Evolutionary conservation across 441 rosid species (phyloP).

Genomic region (Cnidoscolus chayamansa): DNA sequence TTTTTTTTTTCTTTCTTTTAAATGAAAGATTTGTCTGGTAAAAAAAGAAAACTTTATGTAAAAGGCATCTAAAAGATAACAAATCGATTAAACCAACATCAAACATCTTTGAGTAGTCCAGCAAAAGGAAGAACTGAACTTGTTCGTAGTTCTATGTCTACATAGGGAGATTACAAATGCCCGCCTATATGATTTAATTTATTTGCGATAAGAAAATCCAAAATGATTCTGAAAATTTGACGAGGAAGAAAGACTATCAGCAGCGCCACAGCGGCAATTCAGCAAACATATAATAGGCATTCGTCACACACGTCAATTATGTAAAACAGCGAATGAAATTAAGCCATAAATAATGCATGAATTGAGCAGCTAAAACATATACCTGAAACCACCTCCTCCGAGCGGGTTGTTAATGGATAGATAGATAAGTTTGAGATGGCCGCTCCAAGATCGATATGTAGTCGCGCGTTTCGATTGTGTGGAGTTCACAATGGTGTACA

Average conservation of each 20-base stretch:
- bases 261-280: constrained; percentile 4
- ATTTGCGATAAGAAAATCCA: background rate
- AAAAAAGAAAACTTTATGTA: too few relatives aligned
- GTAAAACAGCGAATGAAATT: background rate
- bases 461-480: background rate
- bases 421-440: background rate
- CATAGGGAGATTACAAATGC: too few relatives aligned
- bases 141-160: too few relatives aligned
- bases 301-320: background rate
- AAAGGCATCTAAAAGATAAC: background rate
- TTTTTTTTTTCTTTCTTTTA: too few relatives aligned
- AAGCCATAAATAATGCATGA: background rate
- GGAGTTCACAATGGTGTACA: too few relatives aligned
- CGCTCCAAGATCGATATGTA: background rate
- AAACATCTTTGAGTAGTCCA: too few relatives aligned
- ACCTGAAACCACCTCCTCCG: background rate
- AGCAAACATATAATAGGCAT: background rate
- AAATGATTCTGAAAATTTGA: background rate
- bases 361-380: background rate
- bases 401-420: background rate
- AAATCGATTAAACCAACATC: background rate
- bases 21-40: background rate
- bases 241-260: background rate
- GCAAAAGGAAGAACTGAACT: too few relatives aligned
- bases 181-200: too few relatives aligned